Evolutionary conservation across 2,329 filamentous ascomycete species (phyloP), one percentile per base, ranked within the genome.

Genomic region (Pyricularia grisea): DNA sequence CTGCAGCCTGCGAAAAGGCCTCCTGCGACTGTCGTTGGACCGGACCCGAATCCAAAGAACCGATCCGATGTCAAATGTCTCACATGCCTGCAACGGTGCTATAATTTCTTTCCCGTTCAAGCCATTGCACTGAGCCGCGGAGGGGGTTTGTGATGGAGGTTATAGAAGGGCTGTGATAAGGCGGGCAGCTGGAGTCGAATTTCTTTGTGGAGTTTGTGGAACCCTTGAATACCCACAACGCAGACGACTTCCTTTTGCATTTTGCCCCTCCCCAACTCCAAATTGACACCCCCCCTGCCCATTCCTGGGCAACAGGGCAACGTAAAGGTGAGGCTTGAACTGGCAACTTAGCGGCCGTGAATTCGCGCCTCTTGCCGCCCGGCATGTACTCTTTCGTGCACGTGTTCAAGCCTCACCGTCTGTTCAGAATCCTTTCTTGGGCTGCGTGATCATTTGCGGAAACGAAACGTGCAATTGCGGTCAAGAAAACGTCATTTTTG

Each of bases 21-120:
- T 67, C 30, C 66, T 67, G 66, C 66, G 30, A n/a, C 36, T 58
- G 42, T 23, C 28, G 66, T 67, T 67, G 66, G 66, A 20, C 28
- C 36, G 66, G 66, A 23, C 11, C 25, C 27, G 28, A 31, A 67
- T 27, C 36, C 42, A 33, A 31, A 58, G 14, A 63, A 63, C 12
- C 42, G 42, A 67, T 67, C 66, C 17, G 66, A 31, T 67, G 65
- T 66, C 65, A 36, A 36, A 14, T 66, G 36, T 50, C 42, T 50
- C 66, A 58, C 66, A 30, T 65, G 20, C 42, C 28, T 60, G 66
- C 36, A 20, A 20, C n/a, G 11, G n/a, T 67, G 66, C 33, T 20
- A 17, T 10, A 20, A 20, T 20, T 66, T 50, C 25, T 27, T 27
- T 27, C 27, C 27, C 27, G 4, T 27, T 27, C 27, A 27, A 27